Percentiles rank a stretch among this genome's conserved stretches.
Evolutionary conservation across 2,329 filamentous ascomycete genomes (phyloP).

Genomic region (Cyphellophora attinorum): DNA sequence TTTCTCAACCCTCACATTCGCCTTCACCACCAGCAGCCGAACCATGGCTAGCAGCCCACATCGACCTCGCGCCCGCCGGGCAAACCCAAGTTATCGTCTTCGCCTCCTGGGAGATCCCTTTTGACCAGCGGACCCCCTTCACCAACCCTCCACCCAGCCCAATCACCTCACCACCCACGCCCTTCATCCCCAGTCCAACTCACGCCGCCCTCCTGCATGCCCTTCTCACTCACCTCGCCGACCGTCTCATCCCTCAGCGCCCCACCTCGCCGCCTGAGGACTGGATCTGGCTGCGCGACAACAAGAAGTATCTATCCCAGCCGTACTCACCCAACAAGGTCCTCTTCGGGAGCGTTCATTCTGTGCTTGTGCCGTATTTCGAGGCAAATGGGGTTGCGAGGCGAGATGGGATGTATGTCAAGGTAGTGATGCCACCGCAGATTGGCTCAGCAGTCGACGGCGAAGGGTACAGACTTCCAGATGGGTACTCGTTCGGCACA

Average conservation of each 20-base stretch:
- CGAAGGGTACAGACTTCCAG: constrained; percentile 13
- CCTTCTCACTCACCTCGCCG: constrained; percentile 11
- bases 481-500: constrained; percentile 8
- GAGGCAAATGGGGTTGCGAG: neutral
- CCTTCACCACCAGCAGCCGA: neutral
- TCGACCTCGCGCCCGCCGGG: constrained; percentile 28
- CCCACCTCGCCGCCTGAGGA: constrained; percentile 7
- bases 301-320: constrained; percentile 14
- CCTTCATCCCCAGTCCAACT: constrained; percentile 2
- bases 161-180: neutral
- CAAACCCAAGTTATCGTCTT: constrained; percentile 34
- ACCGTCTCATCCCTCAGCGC: constrained; percentile 7
- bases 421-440: neutral
- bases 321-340: constrained; percentile 19
- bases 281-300: constrained; percentile 11
- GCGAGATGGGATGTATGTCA: neutral
- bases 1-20: neutral
- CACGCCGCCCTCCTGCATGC: constrained; percentile 5
- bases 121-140: neutral
- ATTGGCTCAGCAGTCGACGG: neutral
- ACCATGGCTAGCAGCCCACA: constrained; percentile 30
- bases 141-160: neutral
- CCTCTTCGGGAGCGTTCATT: constrained; percentile 27
- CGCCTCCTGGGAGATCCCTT: constrained; percentile 26
- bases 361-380: neutral